phyloP scores from a whole-genome alignment of 2,329 filamentous ascomycete genomes.

The Albifimbria verrucaria region DNA sequence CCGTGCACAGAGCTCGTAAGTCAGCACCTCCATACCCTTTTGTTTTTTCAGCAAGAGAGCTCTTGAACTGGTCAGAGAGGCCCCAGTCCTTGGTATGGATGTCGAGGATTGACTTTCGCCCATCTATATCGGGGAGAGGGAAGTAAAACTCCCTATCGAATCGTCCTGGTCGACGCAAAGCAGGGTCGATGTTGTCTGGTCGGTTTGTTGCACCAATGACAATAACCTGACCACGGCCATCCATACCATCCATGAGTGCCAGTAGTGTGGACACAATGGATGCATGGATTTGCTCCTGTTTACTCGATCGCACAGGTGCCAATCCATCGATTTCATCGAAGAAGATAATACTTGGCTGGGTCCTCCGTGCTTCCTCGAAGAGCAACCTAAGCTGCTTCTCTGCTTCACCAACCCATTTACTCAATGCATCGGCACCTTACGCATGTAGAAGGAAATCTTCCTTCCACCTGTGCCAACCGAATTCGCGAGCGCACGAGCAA shows the following conservation, averaged over 20 bases:
- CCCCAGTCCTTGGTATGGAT: conserved; percentile 97
- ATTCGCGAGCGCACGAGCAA: conserved; percentile 88
- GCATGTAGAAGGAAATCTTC: conserved; percentile 99
- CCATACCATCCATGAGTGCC: conserved; percentile 96
- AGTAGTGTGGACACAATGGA: conserved; percentile 95
- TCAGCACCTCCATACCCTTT: conserved; percentile 98
- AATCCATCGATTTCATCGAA: conserved; percentile 98
- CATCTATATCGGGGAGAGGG: conserved; percentile 78
- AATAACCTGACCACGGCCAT: conserved; percentile 95
- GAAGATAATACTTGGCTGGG: conserved; percentile 98
- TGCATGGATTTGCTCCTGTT: conserved; percentile 97
- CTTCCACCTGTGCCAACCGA: conserved; percentile 84
- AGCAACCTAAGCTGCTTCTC: conserved; percentile 90
- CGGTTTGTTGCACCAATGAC: conserved; percentile 98
- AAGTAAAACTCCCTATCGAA: conserved; percentile 99
- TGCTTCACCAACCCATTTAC: conserved; percentile 98
- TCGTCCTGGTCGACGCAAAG: conserved; percentile 86
- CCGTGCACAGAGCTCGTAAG: conserved; percentile 87
- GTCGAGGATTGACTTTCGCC: conserved; percentile 80
- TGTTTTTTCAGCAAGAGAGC: conserved; percentile 78
- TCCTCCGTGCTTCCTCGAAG: conserved; percentile 94
- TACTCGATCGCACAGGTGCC: conserved; percentile 92
- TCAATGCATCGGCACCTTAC: conserved; percentile 94
- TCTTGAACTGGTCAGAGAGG: conserved; percentile 74
- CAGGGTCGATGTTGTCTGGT: conserved; percentile 93